A percentile compares a stretch with the other conserved stretches of the same genome.
Conservation (phyloP, 2,329 filamentous ascomycete genomes). For the Xylaria sp. region DNA sequence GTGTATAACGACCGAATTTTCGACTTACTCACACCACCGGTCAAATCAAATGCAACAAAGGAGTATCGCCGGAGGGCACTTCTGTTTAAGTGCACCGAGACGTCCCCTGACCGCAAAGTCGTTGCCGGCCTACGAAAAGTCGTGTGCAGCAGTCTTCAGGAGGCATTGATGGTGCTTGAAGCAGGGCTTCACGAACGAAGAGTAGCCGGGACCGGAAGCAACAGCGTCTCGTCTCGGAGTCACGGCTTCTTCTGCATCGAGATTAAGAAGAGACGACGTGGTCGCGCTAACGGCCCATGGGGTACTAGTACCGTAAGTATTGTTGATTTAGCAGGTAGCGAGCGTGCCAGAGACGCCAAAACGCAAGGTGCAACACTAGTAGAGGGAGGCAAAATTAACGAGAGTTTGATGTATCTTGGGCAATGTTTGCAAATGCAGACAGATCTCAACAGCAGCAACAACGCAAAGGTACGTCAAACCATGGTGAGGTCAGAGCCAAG, state of each 20-base stretch:
- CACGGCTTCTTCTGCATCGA: slow-evolving; percentile 98
- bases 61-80: slow-evolving; percentile 81
- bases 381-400: slow-evolving; percentile 98
- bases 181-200: slow-evolving; percentile 87
- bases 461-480: slow-evolving; percentile 70
- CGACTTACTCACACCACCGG: slow-evolving; percentile 80
- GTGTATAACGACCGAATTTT: slow-evolving; percentile 99
- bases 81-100: slow-evolving; percentile 91
- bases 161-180: slow-evolving; percentile 90
- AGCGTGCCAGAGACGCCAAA: slow-evolving; percentile 92
- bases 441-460: slow-evolving; percentile 76
- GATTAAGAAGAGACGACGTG: slow-evolving; percentile 78
- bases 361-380: slow-evolving; percentile 92
- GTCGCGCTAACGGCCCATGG: slow-evolving; percentile 71
- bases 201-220: slow-evolving; percentile 91
- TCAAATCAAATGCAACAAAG: slow-evolving; percentile 71
- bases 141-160: slow-evolving; percentile 81
- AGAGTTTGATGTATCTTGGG: slow-evolving; percentile 97
- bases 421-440: slow-evolving; percentile 97
- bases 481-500: not conserved
- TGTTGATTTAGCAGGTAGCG: slow-evolving; percentile 92
- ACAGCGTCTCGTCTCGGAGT: slow-evolving; percentile 90
- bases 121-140: slow-evolving; percentile 93
- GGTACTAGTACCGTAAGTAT: slow-evolving; percentile 83
- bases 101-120: slow-evolving; percentile 89